phyloP scores from a whole-genome alignment of 805 yeast genomes.

The Lachancea sp. region DNA sequence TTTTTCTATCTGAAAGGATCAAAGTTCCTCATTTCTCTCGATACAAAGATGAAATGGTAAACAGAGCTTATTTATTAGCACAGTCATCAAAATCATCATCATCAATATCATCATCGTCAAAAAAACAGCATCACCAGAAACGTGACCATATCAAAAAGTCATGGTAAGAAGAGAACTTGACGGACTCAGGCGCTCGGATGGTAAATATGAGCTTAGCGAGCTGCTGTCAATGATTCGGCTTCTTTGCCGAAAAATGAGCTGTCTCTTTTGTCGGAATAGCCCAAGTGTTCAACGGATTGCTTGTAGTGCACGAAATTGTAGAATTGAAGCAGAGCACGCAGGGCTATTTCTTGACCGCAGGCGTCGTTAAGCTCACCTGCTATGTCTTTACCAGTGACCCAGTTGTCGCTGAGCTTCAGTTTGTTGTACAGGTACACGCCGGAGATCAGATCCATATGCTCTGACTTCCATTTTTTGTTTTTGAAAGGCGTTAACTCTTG shows the following conservation, averaged over 20 bases:
- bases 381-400: conserved; percentile 80
- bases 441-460: conserved; percentile 89
- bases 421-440: conserved; percentile 74
- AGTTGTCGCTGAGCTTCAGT: conserved; percentile 68
- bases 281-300: conserved; percentile 46
- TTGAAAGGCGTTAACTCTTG: conserved; percentile 82
- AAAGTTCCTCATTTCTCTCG: neutral
- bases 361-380: conserved; percentile 70
- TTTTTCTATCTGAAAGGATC: neutral
- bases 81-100: too few relatives aligned
- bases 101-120: too few relatives aligned
- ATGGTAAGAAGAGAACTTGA: too few relatives aligned
- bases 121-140: conserved; percentile 5
- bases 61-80: neutral
- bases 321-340: conserved; percentile 70
- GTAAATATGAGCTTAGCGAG: neutral
- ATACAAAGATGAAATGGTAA: conserved; percentile 1
- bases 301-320: conserved; percentile 61
- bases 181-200: too few relatives aligned
- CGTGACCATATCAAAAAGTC: neutral
- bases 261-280: conserved; percentile 40
- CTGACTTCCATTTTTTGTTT: conserved; percentile 89
- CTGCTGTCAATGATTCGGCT: conserved; percentile 32
- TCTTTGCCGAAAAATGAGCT: conserved; percentile 40
- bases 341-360: conserved; percentile 77